Evolutionary conservation across 164 flowering plant genomes (phyloP), one percentile per base, ranked within the genome.

Genomic region (Stephania japonica): DNA sequence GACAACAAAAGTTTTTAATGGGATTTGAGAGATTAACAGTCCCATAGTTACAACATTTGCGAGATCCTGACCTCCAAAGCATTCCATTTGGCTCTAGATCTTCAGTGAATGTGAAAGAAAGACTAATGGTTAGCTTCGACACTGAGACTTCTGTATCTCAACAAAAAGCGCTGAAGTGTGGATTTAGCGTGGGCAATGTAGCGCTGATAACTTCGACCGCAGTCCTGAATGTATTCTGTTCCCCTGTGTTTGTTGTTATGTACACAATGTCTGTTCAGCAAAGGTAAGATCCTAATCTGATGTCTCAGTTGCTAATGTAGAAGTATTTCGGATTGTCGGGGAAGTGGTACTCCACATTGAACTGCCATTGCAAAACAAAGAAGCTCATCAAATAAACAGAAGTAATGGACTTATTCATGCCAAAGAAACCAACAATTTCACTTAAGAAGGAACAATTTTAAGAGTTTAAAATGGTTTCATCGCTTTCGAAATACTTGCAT

Each of bases 311-410:
- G 83, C 85, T 73, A 80, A 89, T 83, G 80, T 90, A 85, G 63
- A 91, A 93, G 80, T 93, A 93, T 83, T 88, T 93, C 7, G 98
- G 98, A 78, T 91, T 83, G n/a, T 85, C 83, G 21, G 95, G 98
- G 72, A 72, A 89, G 79, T 93, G 91, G 78, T 88, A 89, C 67
- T 91, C 98, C 83, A 89, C 92, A 73, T 86, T 84, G 66, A 93
- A 83, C 98, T 93, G 97, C 89, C 86, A 82, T 53, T 23, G 64
- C 68, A 75, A 67, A 70, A 67, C 27, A 77, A 75, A 14, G 62
- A 70, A 59, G 47, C 61, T 56, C 66, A 21, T 12, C 12, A 44
- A 9, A 44, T 5, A 43, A 43, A 43, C 5, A 44, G 49, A 44
- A 44, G 49, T 7, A 44, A 44, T n/a, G n/a, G n/a, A n/a, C n/a